Base-by-base conservation (phyloP, 1,284 basidiomycete genomes). In the Tranzscheliella williamsii region DNA sequence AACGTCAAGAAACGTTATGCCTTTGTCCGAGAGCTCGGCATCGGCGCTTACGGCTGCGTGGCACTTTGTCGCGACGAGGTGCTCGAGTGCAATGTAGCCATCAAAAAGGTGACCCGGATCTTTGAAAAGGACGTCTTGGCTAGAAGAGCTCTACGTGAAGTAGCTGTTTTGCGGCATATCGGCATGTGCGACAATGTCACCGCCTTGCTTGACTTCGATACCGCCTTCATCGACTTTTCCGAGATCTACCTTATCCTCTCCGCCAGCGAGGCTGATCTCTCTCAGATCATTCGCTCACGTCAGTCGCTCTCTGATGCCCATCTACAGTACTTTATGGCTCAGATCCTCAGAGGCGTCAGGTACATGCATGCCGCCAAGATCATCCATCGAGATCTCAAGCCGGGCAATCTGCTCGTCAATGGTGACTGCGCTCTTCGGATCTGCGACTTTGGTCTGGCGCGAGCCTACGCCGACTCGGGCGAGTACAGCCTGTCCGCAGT, bases 31-130 rank as follows among this genome's bases (percentile, higher is more conserved):
- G 73, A 76, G 43, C 66, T 77, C 30, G 75, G 75, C 40, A 67
- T 76, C 23, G 75, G 75, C 15, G 72, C 75, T 5, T 77, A 77
- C 31, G 75, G 75, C 15, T 77, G 73, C 32, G 75, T 77, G 3
- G 75, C 75, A 4, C 57, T 77, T 6, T 67, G 67, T 8, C 53
- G 61, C 20, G 75, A 77, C 38, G 38, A 55, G 27, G 51, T 69
- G 37, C 50, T 72, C 18, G 66, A 69, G 15, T 67, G 57, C 51
- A 71, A 76, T 17, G 75, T 76, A 11, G 75, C 75, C 52, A 74
- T 77, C 70, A 77, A 77, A 39, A 74, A 75, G 48, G 68, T 77
- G 6, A 69, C 70, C 16, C 58, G 70, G 36, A 66, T 77, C 24
- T 77, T 77, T 45, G 75, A 73, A 8, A 63, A 70, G 23, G 75